These are phyloP conservation scores for Orbilia quercus DNA, from an alignment of 2,329 filamentous ascomycete species.

Conservation along the genomic window DNA sequence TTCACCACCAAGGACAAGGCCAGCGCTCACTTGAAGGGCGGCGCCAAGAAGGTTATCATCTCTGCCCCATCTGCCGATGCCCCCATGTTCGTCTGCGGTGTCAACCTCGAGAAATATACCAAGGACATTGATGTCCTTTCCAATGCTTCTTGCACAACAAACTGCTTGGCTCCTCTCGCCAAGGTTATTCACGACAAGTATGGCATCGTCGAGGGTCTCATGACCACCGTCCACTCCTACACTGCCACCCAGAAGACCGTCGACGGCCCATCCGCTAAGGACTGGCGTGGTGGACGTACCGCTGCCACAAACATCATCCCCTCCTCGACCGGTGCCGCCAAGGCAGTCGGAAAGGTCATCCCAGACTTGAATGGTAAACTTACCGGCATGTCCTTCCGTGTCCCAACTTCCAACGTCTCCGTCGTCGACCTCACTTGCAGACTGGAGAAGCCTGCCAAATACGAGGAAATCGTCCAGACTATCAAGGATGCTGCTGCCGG, in stretches of 20 bases:
- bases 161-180: constrained; percentile 98
- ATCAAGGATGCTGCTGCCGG: constrained; percentile 90
- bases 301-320: constrained; percentile 99
- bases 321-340: constrained; percentile 97
- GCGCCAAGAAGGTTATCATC: constrained; percentile 96
- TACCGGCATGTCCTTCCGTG: constrained; percentile 99
- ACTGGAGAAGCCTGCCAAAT: constrained; percentile 86
- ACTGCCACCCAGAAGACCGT: constrained; percentile 99
- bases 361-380: constrained; percentile 98
- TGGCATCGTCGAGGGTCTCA: constrained; percentile 96
- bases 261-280: constrained; percentile 96
- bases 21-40: constrained; percentile 90
- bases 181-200: constrained; percentile 99
- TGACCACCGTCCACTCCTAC: constrained; percentile 99
- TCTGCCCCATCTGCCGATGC: constrained; percentile 85
- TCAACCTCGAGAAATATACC: constrained; percentile 96
- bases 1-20: constrained; percentile 99
- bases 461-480: constrained; percentile 91
- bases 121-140: constrained; percentile 92
- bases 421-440: constrained; percentile 97
- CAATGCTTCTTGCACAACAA: constrained; percentile 99
- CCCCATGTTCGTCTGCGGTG: constrained; percentile 99
- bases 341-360: constrained; percentile 99
- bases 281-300: constrained; percentile 98
- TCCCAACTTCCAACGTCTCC: constrained; percentile 97